Evolutionary conservation across 2,329 filamentous ascomycete genomes (phyloP), one percentile per base, ranked within the genome.

Genomic region (Didymella glomerata): DNA sequence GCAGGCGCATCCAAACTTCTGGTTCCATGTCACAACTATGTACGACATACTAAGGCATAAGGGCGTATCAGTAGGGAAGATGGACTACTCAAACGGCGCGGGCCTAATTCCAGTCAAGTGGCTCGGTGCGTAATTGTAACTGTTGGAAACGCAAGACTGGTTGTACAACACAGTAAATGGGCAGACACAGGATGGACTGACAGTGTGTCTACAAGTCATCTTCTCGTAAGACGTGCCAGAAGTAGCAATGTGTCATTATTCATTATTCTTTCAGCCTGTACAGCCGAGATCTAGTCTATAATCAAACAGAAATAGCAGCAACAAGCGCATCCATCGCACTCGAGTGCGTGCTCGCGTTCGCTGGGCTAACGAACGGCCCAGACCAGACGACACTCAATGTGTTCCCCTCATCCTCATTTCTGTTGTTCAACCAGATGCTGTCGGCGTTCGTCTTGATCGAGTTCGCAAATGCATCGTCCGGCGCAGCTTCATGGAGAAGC

Each of bases 281-380:
- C 5, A 40, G 36, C 36, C 8, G 8, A 20, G 18, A 1, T 1
- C 22, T 25, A 20, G 22, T 13, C 3, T 14, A 16, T 11, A 10
- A 22, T 47, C 46, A 59, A 13, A 61, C 27, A 32, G 51, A 57
- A 48, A 71, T 66, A 38, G 87, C 88, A 27, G 86, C 89, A 59
- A 92, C 85, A 28, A 92, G 77, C 34, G 83, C 85, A 75, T 91
- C 89, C 75, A 91, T 76, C 0, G 86, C 89, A 18, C 85, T 86
- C 68, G 84, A 86, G 45, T 91, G 89, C 22, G 86, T 86, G 47
- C 83, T 81, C 1, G 87, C 86, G 65, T 81, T 80, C 1, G 81
- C 83, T 11, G 82, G 79, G 1, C 72, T 57, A 6, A 70, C 68
- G 38, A 84, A 84, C 0, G 88, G 88, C 0, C 88, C 89, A 0